Percentiles rank a stretch among this genome's conserved stretches.
phyloP scores from a whole-genome alignment of 805 yeast species.

The Starmerella scarabaei region DNA sequence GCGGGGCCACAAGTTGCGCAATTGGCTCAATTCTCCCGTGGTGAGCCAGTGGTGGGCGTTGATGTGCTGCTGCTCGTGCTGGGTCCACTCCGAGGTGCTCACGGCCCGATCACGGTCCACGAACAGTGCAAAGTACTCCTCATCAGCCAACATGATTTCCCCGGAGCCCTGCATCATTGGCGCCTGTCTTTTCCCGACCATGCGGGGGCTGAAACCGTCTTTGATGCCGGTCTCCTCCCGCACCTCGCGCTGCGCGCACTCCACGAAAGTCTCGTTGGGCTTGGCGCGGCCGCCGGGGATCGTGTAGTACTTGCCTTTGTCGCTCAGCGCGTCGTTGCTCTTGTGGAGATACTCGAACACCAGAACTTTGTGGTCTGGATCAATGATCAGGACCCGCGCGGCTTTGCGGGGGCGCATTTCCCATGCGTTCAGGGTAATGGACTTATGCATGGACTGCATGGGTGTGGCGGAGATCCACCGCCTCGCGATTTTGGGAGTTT shows the following conservation, averaged over 20 bases:
- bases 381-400: constrained; percentile 15
- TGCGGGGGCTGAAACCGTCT: background rate
- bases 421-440: background rate
- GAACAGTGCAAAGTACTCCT: constrained; percentile 13
- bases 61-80: constrained; percentile 9
- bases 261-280: constrained; percentile 10
- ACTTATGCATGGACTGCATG: no score
- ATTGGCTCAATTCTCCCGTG: constrained; percentile 5
- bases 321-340: constrained; percentile 8
- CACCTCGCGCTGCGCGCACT: constrained; percentile 16
- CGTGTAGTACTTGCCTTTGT: constrained; percentile 17
- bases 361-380: constrained; percentile 8
- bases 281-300: constrained; percentile 16
- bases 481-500: no score
- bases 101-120: constrained; percentile 2
- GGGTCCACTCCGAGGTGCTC: constrained; percentile 12
- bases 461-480: no score
- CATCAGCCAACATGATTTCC: constrained; percentile 14
- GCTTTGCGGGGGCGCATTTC: constrained; percentile 10
- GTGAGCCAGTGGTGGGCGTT: constrained; percentile 10
- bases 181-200: constrained; percentile 15
- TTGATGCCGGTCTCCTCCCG: constrained; percentile 18
- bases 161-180: constrained; percentile 15
- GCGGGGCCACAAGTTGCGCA: constrained; percentile 16
- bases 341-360: constrained; percentile 15